These are phyloP conservation scores for Pythium dissimile DNA, from an alignment of 352 stramenopile genomes.

Conservation along the genomic window DNA sequence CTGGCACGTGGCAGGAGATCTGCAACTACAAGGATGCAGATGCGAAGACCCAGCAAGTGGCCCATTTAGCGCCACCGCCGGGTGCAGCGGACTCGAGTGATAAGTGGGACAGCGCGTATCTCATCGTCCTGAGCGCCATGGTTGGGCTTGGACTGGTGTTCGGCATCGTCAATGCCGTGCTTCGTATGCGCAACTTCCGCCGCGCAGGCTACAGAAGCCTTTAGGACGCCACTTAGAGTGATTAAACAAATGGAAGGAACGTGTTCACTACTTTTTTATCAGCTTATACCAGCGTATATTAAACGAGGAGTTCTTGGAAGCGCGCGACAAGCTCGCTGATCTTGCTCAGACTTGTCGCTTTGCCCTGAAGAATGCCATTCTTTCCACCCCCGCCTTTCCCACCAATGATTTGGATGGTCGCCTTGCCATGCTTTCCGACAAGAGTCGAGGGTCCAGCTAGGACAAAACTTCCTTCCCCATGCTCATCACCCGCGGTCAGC, in stretches of 20 bases:
- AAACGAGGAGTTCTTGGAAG: constrained; percentile 37
- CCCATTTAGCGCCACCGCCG: constrained; percentile 14
- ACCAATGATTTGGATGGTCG: constrained; percentile 54
- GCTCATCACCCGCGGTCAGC: constrained; percentile 45
- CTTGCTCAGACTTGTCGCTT: constrained; percentile 59
- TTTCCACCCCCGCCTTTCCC: constrained; percentile 76
- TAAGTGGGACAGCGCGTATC: constrained; percentile 29
- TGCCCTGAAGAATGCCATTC: constrained; percentile 74
- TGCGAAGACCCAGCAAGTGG: constrained; percentile 17
- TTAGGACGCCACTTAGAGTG: not conserved
- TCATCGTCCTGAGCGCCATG: constrained; percentile 43
- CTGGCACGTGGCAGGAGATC: constrained; percentile 80
- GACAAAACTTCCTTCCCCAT: constrained; percentile 62
- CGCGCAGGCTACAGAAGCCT: constrained; percentile 47
- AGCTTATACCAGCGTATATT: constrained; percentile 11
- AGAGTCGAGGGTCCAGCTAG: constrained; percentile 56
- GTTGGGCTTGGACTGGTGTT: constrained; percentile 46
- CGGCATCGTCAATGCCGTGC: constrained; percentile 48
- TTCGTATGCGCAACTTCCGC: constrained; percentile 36
- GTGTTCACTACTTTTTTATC: not conserved
- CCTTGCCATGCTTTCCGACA: constrained; percentile 49
- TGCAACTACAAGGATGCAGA: constrained; percentile 54
- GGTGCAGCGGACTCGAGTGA: constrained; percentile 13
- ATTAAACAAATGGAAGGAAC: not conserved
- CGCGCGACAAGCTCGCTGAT: constrained; percentile 38